Evolutionary conservation across 345 rosid genomes (phyloP).

Genomic region (Hypericum perforatum): DNA sequence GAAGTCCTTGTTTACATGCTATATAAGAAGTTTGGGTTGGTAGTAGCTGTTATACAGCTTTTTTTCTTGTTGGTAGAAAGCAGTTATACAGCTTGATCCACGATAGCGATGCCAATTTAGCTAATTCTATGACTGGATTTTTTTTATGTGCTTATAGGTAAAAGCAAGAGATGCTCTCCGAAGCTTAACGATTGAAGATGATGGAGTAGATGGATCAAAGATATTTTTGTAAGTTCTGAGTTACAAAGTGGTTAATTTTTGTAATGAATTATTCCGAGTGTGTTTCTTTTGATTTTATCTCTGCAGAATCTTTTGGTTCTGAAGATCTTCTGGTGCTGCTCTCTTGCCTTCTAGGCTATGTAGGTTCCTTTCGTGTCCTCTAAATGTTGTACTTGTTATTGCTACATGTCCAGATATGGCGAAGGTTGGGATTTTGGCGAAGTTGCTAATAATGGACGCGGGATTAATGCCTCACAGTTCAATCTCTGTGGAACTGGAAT

Average conservation of each 20-base stretch:
- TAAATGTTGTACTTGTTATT: neutral
- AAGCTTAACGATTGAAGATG: slow-evolving; percentile 48
- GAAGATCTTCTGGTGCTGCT: slow-evolving; percentile 1
- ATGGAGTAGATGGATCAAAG: slow-evolving; percentile 80
- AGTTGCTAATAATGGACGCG: slow-evolving; percentile 91
- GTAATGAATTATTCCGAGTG: neutral
- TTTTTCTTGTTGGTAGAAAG: slow-evolving; percentile 3
- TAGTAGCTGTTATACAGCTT: neutral
- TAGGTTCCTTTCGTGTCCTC: slow-evolving; percentile 8
- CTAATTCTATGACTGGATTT: neutral
- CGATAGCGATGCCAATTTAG: neutral
- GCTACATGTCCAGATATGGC: slow-evolving; percentile 47
- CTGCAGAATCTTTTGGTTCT: neutral
- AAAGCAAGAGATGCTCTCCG: slow-evolving; percentile 60
- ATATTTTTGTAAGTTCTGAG: slow-evolving; percentile 55
- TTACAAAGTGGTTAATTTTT: slow-evolving; percentile 1
- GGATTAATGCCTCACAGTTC: slow-evolving; percentile 75
- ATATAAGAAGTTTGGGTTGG: too few relatives aligned
- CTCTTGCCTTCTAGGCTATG: neutral
- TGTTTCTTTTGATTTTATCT: too few relatives aligned
- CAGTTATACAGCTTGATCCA: neutral
- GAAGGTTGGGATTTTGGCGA: slow-evolving; percentile 99
- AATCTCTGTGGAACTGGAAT: slow-evolving; percentile 76
- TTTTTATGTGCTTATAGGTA: slow-evolving; percentile 32
- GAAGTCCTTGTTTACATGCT: too few relatives aligned